Conservation (phyloP, 2,329 filamentous ascomycete species). For the Alternaria sp. region DNA sequence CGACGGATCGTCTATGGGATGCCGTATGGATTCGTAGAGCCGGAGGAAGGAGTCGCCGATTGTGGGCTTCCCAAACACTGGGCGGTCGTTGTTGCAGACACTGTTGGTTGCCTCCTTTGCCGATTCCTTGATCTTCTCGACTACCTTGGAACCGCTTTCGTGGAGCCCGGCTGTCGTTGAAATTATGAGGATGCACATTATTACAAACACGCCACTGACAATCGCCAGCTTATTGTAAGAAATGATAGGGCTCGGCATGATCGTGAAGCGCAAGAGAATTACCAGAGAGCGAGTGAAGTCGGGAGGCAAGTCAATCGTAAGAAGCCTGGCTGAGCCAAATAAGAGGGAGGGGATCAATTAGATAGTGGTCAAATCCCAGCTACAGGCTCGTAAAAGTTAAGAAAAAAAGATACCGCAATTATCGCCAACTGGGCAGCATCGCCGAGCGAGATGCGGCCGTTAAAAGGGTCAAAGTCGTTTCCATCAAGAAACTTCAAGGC, state of each 20-base stretch:
- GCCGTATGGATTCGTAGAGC: constrained; percentile 24
- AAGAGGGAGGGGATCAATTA: neutral
- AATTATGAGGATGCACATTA: constrained; percentile 23
- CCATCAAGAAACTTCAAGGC: neutral
- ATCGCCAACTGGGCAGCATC: neutral
- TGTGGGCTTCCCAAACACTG: constrained; percentile 13
- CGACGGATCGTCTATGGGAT: constrained; percentile 17
- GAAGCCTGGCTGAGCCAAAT: neutral
- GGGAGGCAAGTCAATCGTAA: neutral
- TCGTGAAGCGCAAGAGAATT: neutral
- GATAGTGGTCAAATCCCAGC: neutral
- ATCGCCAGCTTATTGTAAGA: constrained; percentile 7
- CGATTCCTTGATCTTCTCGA: constrained; percentile 25
- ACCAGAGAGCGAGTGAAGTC: neutral
- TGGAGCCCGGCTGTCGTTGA: constrained; percentile 21
- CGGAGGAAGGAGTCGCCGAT: constrained; percentile 19
- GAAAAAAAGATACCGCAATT: neutral
- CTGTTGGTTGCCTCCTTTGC: constrained; percentile 23
- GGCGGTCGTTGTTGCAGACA: constrained; percentile 21
- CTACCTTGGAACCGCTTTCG: constrained; percentile 14
- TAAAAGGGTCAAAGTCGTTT: neutral
- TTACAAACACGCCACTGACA: constrained; percentile 11
- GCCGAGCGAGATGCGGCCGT: neutral
- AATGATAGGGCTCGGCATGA: constrained; percentile 8
- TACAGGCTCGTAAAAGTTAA: neutral